Percentiles rank a stretch among this genome's conserved stretches.
Evolutionary conservation across 2,329 filamentous ascomycete genomes (phyloP).

Genomic region (Diplodia corticola): DNA sequence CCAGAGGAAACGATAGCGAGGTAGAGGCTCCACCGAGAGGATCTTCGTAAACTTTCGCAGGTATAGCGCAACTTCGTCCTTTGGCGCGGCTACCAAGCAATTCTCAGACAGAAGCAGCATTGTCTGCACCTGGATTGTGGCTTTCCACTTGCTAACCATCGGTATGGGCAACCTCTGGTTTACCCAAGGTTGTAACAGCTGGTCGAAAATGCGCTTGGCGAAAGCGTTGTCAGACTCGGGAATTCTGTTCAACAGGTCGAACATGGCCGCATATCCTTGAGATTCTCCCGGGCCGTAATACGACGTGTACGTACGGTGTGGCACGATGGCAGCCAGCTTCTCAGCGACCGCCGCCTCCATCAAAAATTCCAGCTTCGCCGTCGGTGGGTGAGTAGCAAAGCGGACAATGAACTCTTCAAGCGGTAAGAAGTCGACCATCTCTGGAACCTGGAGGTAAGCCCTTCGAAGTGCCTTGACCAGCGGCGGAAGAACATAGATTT

Average conservation of each 20-base stretch:
- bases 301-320: slow-evolving; percentile 40
- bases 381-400: slow-evolving; percentile 44
- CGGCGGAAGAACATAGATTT: slow-evolving; percentile 38
- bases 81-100: slow-evolving; percentile 30
- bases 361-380: slow-evolving; percentile 46
- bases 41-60: slow-evolving; percentile 43
- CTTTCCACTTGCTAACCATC: slow-evolving; percentile 51
- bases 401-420: slow-evolving; percentile 43
- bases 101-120: slow-evolving; percentile 47
- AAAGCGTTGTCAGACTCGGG: slow-evolving; percentile 30
- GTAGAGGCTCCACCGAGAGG: slow-evolving; percentile 49
- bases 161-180: slow-evolving; percentile 46
- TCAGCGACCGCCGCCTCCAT: slow-evolving; percentile 46
- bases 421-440: slow-evolving; percentile 35
- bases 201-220: slow-evolving; percentile 35
- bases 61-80: slow-evolving; percentile 33
- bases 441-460: slow-evolving; percentile 32
- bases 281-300: slow-evolving; percentile 49
- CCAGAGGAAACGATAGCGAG: slow-evolving; percentile 49
- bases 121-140: slow-evolving; percentile 49
- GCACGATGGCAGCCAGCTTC: slow-evolving; percentile 33
- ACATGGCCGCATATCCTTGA: slow-evolving; percentile 46
- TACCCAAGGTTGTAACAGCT: slow-evolving; percentile 46
- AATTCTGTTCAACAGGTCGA: slow-evolving; percentile 47
- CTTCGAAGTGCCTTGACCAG: slow-evolving; percentile 35